Base-by-base conservation (phyloP, 2,329 filamentous ascomycete genomes). In the Colletotrichum theobromicola region DNA sequence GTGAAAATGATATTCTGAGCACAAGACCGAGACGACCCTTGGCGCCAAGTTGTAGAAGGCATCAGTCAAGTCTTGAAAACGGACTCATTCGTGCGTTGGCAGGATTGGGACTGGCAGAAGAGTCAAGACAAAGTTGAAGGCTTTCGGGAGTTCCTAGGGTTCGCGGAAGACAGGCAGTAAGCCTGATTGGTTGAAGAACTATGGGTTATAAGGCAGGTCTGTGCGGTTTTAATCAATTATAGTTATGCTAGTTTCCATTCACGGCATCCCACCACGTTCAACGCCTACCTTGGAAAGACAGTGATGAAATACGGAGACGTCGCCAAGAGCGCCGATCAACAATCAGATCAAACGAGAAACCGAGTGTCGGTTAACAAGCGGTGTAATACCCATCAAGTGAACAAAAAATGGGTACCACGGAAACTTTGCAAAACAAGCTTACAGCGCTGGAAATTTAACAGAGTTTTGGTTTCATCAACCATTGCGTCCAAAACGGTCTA, bases 401-500 rank as follows among this genome's bases (percentile, higher is more conserved):
- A 13, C 5, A 3, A 3, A 0, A 46, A 21, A 46, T n/a, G 42
- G 42, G 21, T 21, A 46, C 3, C 1, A 21, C 42, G 18, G n/a
- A 46, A 46, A 46, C 9, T 21, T 46, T 46, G 10, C 42, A 46
- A 46, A 4, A 18, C 9, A 46, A 46, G 37, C 37, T 46, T 46
- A 46, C 9, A 46, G 42, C 42, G n/a, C 10, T 46, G 10, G 42
- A n/a, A 13, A 46, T 13, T 21, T 21, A 13, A 46, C 9, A 46
- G 5, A 46, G 42, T 21, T 46, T 32, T 21, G 12, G 42, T 46
- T 46, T 21, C 2, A 12, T 46, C 5, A 13, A 46, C 42, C 42
- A 2, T 46, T 3, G 10, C 42, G 0, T 46, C 42, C 9, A 46
- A 21, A 46, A 0, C 0, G 0, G 42, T 46, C 9, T 46, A 46